These are phyloP conservation scores for Ascochyta rabiei DNA, from an alignment of 2,329 filamentous ascomycete genomes.

Conservation along the genomic window DNA sequence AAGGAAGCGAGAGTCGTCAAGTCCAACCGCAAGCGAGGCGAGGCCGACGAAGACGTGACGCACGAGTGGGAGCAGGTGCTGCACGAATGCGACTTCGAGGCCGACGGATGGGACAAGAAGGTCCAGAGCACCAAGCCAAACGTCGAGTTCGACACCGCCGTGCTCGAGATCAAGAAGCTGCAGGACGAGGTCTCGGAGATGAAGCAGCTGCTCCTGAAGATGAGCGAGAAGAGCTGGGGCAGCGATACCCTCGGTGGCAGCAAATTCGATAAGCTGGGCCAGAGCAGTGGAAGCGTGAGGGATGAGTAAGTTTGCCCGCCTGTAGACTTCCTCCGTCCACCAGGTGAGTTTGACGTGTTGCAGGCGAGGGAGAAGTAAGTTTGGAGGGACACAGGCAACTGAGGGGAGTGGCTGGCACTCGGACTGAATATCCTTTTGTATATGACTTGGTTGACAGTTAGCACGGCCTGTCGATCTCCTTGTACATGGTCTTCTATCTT, in stretches of 20 bases:
- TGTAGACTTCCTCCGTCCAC: background rate
- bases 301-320: conserved; percentile 15
- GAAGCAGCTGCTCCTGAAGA: conserved; percentile 47
- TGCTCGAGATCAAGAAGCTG: conserved; percentile 65
- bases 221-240: conserved; percentile 39
- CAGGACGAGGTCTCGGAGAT: conserved; percentile 53
- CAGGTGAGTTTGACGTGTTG: background rate
- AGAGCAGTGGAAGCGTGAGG: conserved; percentile 35
- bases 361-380: conserved; percentile 23
- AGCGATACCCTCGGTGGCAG: conserved; percentile 40
- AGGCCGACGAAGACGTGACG: conserved; percentile 84
- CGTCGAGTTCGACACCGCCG: conserved; percentile 76
- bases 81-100: conserved; percentile 76
- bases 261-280: conserved; percentile 28
- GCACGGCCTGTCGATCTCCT: no score
- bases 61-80: conserved; percentile 93
- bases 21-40: conserved; percentile 76
- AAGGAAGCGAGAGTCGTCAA: conserved; percentile 63
- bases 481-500: background rate
- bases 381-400: conserved; percentile 28
- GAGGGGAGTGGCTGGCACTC: conserved; percentile 28
- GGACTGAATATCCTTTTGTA: conserved; percentile 4
- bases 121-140: conserved; percentile 80
- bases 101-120: conserved; percentile 82
- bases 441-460: background rate